Conservation (phyloP, 2,329 filamentous ascomycete genomes). For the Aureobasidium vineae region DNA sequence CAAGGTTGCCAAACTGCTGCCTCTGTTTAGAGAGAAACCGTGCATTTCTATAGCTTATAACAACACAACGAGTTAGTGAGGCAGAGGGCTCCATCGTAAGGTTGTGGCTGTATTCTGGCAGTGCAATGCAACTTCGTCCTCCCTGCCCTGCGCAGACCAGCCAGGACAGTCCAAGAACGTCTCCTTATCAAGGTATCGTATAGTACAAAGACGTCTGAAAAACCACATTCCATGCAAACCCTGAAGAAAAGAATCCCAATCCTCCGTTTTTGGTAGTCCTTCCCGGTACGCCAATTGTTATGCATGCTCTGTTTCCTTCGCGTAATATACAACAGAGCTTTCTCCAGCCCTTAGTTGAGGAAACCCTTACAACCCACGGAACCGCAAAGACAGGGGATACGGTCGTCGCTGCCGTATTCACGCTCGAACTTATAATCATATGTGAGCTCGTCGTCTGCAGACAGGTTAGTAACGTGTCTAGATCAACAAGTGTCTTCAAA, state of each 20-base stretch:
- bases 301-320: neutral
- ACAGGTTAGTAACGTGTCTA: constrained; percentile 34
- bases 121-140: neutral
- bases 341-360: constrained; percentile 70
- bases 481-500: constrained; percentile 32
- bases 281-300: neutral
- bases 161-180: neutral
- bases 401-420: constrained; percentile 89
- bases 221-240: constrained; percentile 5
- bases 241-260: neutral
- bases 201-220: neutral
- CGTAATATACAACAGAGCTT: constrained; percentile 9
- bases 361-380: constrained; percentile 97
- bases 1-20: neutral
- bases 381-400: constrained; percentile 95
- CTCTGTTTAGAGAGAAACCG: too few relatives aligned
- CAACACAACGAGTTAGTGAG: too few relatives aligned
- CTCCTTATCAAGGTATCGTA: constrained; percentile 2
- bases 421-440: constrained; percentile 99
- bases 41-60: too few relatives aligned
- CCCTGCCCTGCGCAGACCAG: neutral
- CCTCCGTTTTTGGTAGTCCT: neutral
- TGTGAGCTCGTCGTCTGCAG: constrained; percentile 90
- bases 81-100: too few relatives aligned
- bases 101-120: neutral